Percentiles rank a stretch among this genome's conserved stretches.
Evolutionary conservation across 2,329 filamentous ascomycete species (phyloP).

Genomic region (Pseudogymnoascus sp.): DNA sequence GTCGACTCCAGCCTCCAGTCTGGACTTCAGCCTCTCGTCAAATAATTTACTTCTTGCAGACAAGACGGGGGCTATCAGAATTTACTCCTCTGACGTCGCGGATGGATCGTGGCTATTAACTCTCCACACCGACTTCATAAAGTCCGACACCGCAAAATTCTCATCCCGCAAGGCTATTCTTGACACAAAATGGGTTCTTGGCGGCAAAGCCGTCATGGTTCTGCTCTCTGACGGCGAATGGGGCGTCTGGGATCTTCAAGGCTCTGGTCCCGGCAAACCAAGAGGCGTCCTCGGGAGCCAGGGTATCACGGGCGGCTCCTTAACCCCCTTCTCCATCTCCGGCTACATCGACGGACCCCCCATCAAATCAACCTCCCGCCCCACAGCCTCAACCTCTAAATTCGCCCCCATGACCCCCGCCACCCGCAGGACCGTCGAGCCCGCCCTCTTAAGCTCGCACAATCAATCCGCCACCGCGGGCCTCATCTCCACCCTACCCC

Average conservation of each 20-base stretch:
- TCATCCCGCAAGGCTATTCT: constrained; percentile 47
- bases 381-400: constrained; percentile 33
- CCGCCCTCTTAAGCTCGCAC: constrained; percentile 18
- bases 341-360: constrained; percentile 53
- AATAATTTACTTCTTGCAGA: constrained; percentile 52
- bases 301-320: constrained; percentile 45
- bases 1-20: constrained; percentile 42
- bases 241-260: constrained; percentile 61
- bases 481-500: constrained; percentile 24
- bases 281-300: constrained; percentile 32
- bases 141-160: constrained; percentile 16
- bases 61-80: constrained; percentile 46
- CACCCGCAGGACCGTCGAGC: constrained; percentile 34
- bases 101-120: constrained; percentile 57
- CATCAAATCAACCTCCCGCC: constrained; percentile 18
- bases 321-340: constrained; percentile 48
- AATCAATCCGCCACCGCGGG: constrained; percentile 16
- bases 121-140: constrained; percentile 38
- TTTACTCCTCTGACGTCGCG: constrained; percentile 39
- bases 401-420: constrained; percentile 59
- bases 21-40: constrained; percentile 50
- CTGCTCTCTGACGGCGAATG: constrained; percentile 57
- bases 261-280: constrained; percentile 41
- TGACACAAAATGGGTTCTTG: constrained; percentile 53
- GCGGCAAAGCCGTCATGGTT: constrained; percentile 49